Conservation (phyloP, 352 stramenopile genomes). For the Globisporangium cystogenes region DNA sequence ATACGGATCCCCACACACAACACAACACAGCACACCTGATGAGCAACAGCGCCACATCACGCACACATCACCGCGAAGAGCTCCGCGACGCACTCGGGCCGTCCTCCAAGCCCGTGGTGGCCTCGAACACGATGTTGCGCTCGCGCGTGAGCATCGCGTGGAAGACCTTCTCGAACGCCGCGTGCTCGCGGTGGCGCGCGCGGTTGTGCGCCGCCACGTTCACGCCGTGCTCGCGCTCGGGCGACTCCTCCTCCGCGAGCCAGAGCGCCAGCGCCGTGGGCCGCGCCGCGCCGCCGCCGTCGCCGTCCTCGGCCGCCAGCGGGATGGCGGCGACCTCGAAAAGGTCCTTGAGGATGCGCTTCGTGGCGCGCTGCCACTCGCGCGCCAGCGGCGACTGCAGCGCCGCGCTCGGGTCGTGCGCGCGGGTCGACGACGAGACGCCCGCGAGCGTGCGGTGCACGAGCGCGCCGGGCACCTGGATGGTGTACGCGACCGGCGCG, state of each 20-base stretch:
- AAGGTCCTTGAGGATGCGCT: conserved; percentile 50
- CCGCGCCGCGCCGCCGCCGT: conserved; percentile 18
- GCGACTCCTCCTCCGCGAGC: conserved; percentile 35
- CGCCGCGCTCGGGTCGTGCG: conserved; percentile 23
- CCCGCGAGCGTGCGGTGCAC: conserved; percentile 53
- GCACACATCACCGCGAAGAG: no score
- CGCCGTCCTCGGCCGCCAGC: conserved; percentile 12
- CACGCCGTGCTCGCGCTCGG: conserved; percentile 30
- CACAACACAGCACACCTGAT: no score
- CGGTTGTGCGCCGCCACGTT: conserved; percentile 37
- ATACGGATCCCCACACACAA: neutral
- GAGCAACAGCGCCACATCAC: no score
- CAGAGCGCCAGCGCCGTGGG: conserved; percentile 37
- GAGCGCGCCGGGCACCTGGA: conserved; percentile 44
- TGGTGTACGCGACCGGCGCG: conserved; percentile 26
- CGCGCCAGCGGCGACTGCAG: conserved; percentile 44
- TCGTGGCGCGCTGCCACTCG: conserved; percentile 65
- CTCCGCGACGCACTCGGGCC: conserved; percentile 36
- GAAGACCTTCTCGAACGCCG: conserved; percentile 58
- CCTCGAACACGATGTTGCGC: conserved; percentile 69
- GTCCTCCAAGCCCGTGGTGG: conserved; percentile 70
- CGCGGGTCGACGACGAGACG: conserved; percentile 11
- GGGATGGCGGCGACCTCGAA: conserved; percentile 54
- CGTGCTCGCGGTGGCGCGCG: conserved; percentile 29
- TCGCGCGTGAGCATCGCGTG: conserved; percentile 57